Evolutionary conservation across 2,329 filamentous ascomycete species (phyloP).

Genomic region (Nemania abortiva): DNA sequence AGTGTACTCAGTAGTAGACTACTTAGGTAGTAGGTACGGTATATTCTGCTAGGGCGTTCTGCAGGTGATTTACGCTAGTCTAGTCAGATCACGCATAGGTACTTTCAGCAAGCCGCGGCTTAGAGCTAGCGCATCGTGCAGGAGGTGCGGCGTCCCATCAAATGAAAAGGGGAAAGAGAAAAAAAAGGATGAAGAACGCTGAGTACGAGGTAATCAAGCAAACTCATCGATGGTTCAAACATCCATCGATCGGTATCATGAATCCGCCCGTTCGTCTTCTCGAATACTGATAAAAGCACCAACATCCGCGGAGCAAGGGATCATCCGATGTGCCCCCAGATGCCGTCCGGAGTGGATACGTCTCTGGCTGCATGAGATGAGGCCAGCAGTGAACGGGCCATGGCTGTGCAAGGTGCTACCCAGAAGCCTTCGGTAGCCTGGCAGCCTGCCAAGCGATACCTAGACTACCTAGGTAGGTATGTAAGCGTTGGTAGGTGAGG

Average conservation of each 20-base stretch:
- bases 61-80: conserved; percentile 19
- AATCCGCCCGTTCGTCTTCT: not conserved
- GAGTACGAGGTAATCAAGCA: not conserved
- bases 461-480: not conserved
- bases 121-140: conserved; percentile 22
- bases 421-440: not conserved
- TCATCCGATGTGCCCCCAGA: conserved; percentile 29
- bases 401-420: conserved; percentile 27
- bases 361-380: conserved; percentile 26
- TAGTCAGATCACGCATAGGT: conserved; percentile 9
- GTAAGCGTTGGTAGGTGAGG: not conserved
- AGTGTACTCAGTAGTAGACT: not conserved
- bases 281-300: conserved; percentile 3
- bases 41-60: conserved; percentile 24
- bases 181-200: not conserved
- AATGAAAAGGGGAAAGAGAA: not conserved
- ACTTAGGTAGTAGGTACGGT: no score
- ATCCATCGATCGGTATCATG: not conserved
- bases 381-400: conserved; percentile 11
- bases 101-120: conserved; percentile 16
- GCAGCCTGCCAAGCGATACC: conserved; percentile 1
- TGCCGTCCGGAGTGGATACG: conserved; percentile 29
- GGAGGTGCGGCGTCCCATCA: conserved; percentile 6
- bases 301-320: conserved; percentile 26
- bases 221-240: not conserved